These are phyloP conservation scores for Blastocystis sp. DNA, from an alignment of 352 stramenopile species.

Conservation along the genomic window DNA sequence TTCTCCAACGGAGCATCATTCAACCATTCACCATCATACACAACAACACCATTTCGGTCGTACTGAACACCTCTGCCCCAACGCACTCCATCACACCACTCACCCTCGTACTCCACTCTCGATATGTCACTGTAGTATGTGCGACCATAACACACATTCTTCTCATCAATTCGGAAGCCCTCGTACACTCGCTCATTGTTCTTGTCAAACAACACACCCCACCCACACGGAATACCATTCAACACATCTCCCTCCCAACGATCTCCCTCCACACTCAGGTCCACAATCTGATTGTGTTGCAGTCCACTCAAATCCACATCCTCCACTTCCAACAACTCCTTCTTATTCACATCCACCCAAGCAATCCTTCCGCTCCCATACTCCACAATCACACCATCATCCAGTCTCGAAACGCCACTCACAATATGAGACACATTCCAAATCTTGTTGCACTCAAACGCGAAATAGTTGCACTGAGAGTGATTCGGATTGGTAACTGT, in stretches of 20 bases:
- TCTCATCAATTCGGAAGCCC: conserved; percentile 6
- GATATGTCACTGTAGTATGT: conserved; percentile 1
- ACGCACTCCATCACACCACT: background rate
- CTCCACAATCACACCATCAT: background rate
- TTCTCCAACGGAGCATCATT: background rate
- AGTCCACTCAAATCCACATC: background rate
- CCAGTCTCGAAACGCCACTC: background rate
- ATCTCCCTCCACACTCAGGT: background rate
- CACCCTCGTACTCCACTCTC: conserved; percentile 9
- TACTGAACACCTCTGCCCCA: conserved; percentile 18
- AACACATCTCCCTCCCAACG: conserved; percentile 34
- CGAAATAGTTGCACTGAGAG: no score
- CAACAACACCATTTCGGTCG: background rate
- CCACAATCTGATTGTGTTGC: background rate
- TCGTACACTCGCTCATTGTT: background rate
- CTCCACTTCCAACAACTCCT: conserved; percentile 4
- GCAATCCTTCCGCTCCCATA: background rate
- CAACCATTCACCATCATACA: conserved; percentile 33
- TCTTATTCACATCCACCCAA: background rate
- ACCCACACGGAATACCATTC: background rate
- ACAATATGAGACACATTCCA: background rate
- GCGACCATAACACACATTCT: background rate
- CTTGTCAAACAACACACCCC: conserved; percentile 26
- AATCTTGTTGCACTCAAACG: background rate
- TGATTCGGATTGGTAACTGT: background rate